Base-by-base conservation (phyloP, 164 flowering plant species). In the Akebia trifoliata region DNA sequence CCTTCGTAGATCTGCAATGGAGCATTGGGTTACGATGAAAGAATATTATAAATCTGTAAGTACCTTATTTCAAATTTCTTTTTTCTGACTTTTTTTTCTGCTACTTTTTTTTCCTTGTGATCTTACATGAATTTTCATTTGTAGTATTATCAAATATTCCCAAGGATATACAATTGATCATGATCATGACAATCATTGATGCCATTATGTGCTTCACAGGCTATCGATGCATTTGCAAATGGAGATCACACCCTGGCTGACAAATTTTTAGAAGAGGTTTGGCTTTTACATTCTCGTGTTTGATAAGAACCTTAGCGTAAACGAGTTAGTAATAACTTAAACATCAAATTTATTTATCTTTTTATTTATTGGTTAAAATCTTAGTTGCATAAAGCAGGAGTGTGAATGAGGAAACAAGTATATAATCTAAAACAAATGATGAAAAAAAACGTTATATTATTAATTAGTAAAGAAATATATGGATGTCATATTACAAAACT, bases 31-130 rank as follows among this genome's bases (percentile, higher is more conserved):
- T 42, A 69, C 73, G 21, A 84, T 78, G 89, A 81, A 72, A 60
- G 81, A 74, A 63, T 89, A 89, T 54, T 82, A 71, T 47, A 70
- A 66, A 76, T 76, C 90, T 52, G 97, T 84, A 72, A 49, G 86
- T 74, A 2, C n/a, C 54, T 18, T 40, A 15, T 30, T 58, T 34
- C 0, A 24, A 22, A 5, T 20, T 25, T 34, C 7, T 9, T 4
- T 35, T 24, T 32, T 58, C 22, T 6, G 15, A 6, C 12, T 31
- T 54, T 1, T 28, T 17, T 8, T 25, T 26, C 15, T 18, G 24
- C 24, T 18, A 1, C 30, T 10, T 36, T n/a, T n/a, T n/a, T n/a
- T n/a, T n/a, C n/a, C n/a, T n/a, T n/a, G n/a, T 30, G 7, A 50
- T 15, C 8, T 24, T 15, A 10, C 9, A 15, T 39, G 47, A 3